Conservation (phyloP, 148 eudicot genomes). For the Mesembryanthemum crystallinum region DNA sequence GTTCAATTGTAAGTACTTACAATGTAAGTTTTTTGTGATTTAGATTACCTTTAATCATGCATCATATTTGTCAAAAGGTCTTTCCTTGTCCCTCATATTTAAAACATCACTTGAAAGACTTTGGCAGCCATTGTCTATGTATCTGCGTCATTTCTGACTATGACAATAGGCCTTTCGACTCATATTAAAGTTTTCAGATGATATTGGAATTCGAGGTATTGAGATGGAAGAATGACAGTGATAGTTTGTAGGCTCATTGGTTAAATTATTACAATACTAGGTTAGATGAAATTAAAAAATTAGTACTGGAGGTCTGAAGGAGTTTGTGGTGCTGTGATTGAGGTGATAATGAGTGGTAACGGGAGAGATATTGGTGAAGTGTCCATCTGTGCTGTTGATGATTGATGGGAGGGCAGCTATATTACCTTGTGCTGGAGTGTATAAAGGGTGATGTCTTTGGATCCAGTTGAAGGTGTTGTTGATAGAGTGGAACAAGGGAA, state of each 20-base stretch:
- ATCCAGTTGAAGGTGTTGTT: too few species aligned
- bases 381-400: background rate
- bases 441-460: background rate
- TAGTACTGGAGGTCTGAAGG: background rate
- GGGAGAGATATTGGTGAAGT: background rate
- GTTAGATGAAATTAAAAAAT: background rate
- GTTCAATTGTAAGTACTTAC: too few species aligned
- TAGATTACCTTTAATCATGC: too few species aligned
- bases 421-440: background rate
- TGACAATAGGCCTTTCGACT: too few species aligned
- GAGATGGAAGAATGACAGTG: background rate
- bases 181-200: too few species aligned
- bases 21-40: too few species aligned
- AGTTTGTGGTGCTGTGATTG: background rate
- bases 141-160: background rate
- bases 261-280: background rate
- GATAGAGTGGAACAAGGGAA: background rate
- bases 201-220: background rate
- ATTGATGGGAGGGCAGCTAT: background rate
- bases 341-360: background rate
- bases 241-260: background rate
- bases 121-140: background rate
- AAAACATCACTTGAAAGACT: background rate
- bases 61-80: background rate
- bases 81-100: background rate